phyloP scores from a whole-genome alignment of 495 filamentous ascomycete genomes.

The Trypethelium eluteriae region DNA sequence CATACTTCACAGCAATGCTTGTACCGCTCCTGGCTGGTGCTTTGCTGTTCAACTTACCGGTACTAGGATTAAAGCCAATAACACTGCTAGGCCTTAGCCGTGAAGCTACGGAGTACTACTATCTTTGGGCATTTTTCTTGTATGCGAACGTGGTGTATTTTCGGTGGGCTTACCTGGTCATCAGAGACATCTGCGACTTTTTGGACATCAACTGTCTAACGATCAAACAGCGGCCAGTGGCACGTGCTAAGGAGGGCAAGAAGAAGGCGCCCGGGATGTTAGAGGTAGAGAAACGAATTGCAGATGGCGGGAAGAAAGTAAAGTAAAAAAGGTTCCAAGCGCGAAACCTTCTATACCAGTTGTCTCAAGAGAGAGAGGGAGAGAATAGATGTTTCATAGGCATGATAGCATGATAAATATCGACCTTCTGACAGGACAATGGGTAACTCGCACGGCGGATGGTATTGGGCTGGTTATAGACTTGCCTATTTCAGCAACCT shows the following conservation, averaged over 20 bases:
- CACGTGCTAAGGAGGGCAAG: neutral
- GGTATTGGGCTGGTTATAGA: too few relatives aligned
- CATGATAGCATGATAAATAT: too few relatives aligned
- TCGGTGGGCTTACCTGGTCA: slow-evolving; percentile 86
- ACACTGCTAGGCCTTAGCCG: slow-evolving; percentile 39
- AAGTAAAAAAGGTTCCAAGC: neutral
- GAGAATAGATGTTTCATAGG: neutral
- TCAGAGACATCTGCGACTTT: slow-evolving; percentile 83
- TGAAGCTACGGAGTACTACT: slow-evolving; percentile 58
- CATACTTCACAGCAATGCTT: slow-evolving; percentile 90
- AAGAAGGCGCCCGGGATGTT: neutral
- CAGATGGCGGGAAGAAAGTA: neutral
- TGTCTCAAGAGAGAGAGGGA: neutral
- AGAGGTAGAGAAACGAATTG: neutral
- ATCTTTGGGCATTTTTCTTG: slow-evolving; percentile 73
- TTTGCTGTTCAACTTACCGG: slow-evolving; percentile 71
- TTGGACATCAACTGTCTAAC: slow-evolving; percentile 90
- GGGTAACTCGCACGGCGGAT: too few relatives aligned
- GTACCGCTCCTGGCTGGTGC: slow-evolving; percentile 78
- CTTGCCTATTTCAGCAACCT: too few relatives aligned
- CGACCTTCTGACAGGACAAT: too few relatives aligned
- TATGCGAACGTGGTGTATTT: slow-evolving; percentile 78
- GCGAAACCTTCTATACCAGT: neutral
- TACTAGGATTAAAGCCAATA: slow-evolving; percentile 52
- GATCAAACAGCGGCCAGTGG: slow-evolving; percentile 39